Evolutionary conservation across 441 rosid genomes (phyloP).

Genomic region (Biscutella laevigata): DNA sequence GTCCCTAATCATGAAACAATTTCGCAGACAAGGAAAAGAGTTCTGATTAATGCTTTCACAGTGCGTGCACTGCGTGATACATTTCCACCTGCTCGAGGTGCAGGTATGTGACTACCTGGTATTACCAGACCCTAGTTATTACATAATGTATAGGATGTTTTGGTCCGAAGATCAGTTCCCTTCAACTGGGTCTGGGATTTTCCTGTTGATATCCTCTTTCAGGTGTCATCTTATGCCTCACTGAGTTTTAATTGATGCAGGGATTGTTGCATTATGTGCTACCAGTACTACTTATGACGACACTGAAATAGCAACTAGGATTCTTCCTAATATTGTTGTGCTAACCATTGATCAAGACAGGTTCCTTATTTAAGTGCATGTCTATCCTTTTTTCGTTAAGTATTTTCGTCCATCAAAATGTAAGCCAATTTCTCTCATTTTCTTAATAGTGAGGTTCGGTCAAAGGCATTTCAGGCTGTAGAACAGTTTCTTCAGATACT

Average conservation of each 20-base stretch:
- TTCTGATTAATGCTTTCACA: slow-evolving; percentile 94
- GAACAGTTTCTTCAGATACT: slow-evolving; percentile 87
- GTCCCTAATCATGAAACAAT: slow-evolving; percentile 23
- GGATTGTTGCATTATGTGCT: slow-evolving; percentile 95
- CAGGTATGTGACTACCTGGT: slow-evolving; percentile 51
- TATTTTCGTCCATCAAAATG: slow-evolving; percentile 5
- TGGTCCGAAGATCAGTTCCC: too few species aligned
- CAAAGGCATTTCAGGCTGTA: slow-evolving; percentile 92
- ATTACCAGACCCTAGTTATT: not conserved
- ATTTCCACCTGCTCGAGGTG: slow-evolving; percentile 97
- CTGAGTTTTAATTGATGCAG: slow-evolving; percentile 33
- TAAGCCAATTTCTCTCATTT: slow-evolving; percentile 12
- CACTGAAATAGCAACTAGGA: slow-evolving; percentile 85
- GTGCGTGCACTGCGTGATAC: slow-evolving; percentile 96
- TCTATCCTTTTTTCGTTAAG: not conserved
- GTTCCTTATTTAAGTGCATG: slow-evolving; percentile 31
- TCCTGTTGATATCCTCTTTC: slow-evolving; percentile 3
- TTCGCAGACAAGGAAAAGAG: slow-evolving; percentile 91
- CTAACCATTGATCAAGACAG: slow-evolving; percentile 93
- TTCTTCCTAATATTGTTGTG: slow-evolving; percentile 83
- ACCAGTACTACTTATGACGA: slow-evolving; percentile 84
- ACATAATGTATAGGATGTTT: not conserved
- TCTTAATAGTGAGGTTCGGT: slow-evolving; percentile 72
- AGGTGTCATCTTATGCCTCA: slow-evolving; percentile 12
- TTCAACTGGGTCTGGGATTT: not conserved